Base-by-base conservation (phyloP, 495 filamentous ascomycete genomes). In the Neurospora sp. region DNA sequence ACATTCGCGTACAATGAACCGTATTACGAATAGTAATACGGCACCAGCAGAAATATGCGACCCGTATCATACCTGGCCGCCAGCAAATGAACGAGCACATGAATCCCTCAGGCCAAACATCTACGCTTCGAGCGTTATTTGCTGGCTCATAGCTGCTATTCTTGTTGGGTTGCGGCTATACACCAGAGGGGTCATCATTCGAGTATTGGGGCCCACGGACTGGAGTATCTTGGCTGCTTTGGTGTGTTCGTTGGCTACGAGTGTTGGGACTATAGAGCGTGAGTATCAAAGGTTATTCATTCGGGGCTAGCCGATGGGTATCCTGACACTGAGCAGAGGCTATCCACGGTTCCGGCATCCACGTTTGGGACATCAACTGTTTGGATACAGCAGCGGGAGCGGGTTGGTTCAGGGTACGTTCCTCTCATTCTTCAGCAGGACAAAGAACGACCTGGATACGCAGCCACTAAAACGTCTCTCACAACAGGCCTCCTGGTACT, bases 121-220 rank as follows among this genome's bases (percentile, higher is more conserved):
- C 18, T 72, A 75, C 71, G 74, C 72, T 4, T 61, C 77, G 10
- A 71, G 69, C 1, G 27, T 74, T 0, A 59, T 75, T n/a, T 78
- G 77, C 70, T 78, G 76, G 76, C 71, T 70, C 4, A 74, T 81
- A 35, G 74, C 78, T 0, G 76, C 76, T 12, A n/a, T 78, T n/a
- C 79, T 80, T 68, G 78, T 80, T 9, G 75, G 53, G 3, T 42
- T 81, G 45, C 77, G 79, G 2, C 74, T 81, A 42, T 81, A 81
- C 74, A 81, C 78, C 1, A 70, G 79, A 35, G 74, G 71, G 0
- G 65, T 75, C 37, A 70, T 81, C 12, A 78, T 80, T 41, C 72
- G 73, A 10, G 77, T 75, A 14, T 40, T 81, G 10, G 77, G 77
- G 9, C 22, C 65, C 10, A 76, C 79, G 0, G 79, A 81, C 44